Evolutionary conservation across 78 protist species (phyloP).

Genomic region (Polysphondylium violaceum): DNA sequence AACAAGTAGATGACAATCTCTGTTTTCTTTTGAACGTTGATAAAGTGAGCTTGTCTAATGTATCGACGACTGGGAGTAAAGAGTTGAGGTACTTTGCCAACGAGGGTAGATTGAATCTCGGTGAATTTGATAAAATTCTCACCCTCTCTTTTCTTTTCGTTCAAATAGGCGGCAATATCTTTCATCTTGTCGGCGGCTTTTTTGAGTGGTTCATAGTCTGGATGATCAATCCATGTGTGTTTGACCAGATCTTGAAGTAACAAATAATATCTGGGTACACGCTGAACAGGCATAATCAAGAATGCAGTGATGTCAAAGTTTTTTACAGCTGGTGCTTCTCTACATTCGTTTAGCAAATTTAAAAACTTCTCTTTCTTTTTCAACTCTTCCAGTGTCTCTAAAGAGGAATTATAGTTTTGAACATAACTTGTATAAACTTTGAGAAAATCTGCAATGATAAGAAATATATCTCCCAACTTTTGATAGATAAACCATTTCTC

Average conservation of each 20-base stretch:
- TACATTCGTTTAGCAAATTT: not conserved
- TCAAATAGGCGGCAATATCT: conserved; percentile 53
- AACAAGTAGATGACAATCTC: conserved; percentile 39
- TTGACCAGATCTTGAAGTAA: conserved; percentile 69
- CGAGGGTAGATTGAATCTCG: conserved; percentile 22
- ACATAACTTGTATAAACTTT: conserved; percentile 71
- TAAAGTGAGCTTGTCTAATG: conserved; percentile 3
- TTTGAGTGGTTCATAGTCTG: conserved; percentile 50
- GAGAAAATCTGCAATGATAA: conserved; percentile 44
- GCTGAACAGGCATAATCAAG: conserved; percentile 82
- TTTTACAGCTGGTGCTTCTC: not conserved
- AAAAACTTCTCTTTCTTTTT: conserved; percentile 36
- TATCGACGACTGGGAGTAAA: conserved; percentile 36
- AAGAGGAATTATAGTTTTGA: conserved; percentile 49
- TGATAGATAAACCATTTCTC: conserved; percentile 27
- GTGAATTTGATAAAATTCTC: conserved; percentile 42
- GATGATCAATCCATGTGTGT: conserved; percentile 70
- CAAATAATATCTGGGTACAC: conserved; percentile 78
- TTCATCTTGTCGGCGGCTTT: conserved; percentile 63
- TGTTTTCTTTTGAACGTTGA: not conserved
- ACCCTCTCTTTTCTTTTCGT: conserved; percentile 73
- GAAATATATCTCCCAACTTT: conserved; percentile 29
- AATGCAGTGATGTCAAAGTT: conserved; percentile 35
- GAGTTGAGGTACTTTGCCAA: conserved; percentile 42
- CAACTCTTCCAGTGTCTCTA: conserved; percentile 19